A percentile compares a stretch with the other conserved stretches of the same genome.
Evolutionary conservation across 345 rosid species (phyloP).

Genomic region (Syzygium grande): DNA sequence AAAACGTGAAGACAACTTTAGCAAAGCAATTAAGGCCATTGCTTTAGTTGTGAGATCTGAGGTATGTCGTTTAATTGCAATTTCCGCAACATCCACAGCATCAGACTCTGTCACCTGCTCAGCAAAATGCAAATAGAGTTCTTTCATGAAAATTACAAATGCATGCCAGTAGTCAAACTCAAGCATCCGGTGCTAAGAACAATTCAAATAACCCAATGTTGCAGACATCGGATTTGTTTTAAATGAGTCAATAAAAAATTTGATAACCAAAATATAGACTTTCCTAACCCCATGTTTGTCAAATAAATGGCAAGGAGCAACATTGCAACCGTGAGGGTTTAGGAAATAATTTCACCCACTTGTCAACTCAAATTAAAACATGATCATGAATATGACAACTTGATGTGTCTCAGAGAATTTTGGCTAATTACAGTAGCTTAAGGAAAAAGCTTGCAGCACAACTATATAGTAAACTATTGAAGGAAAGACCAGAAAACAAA

Average conservation of each 20-base stretch:
- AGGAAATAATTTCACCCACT: not conserved
- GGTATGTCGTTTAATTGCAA: slow-evolving; percentile 51
- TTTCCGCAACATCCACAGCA: slow-evolving; percentile 81
- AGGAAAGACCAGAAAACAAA: not conserved
- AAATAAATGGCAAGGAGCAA: not conserved
- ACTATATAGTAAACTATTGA: not conserved
- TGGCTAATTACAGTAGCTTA: not conserved
- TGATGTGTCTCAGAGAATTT: not conserved
- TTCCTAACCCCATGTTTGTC: not conserved
- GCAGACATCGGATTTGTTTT: not conserved
- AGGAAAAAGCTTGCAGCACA: not conserved
- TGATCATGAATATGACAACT: not conserved
- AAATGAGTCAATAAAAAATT: not conserved
- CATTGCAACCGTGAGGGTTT: not conserved
- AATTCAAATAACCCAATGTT: not conserved
- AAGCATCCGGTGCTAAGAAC: not conserved
- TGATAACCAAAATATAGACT: not conserved
- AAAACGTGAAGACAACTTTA: slow-evolving; percentile 95
- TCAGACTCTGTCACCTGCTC: slow-evolving; percentile 86
- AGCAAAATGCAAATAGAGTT: slow-evolving; percentile 9
- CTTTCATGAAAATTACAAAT: not conserved
- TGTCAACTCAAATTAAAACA: not conserved
- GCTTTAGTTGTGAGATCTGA: slow-evolving; percentile 80
- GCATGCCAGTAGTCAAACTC: not conserved
- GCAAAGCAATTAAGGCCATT: slow-evolving; percentile 82